A percentile compares a stretch with the other conserved stretches of the same genome.
Conservation (phyloP, 805 yeast genomes). For the Pichia californica region DNA sequence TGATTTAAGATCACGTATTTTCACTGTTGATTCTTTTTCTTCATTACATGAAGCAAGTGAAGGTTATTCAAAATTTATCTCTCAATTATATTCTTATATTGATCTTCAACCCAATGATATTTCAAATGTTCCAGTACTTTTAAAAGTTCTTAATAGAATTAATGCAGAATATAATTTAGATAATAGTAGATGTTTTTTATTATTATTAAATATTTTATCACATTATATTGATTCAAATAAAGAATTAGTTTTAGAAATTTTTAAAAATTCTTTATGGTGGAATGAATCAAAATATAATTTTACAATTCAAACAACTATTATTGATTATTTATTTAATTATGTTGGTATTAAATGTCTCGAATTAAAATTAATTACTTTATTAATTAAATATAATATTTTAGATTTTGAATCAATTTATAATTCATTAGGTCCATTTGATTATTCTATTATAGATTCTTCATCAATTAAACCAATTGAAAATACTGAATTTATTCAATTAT, state of each 20-base stretch:
- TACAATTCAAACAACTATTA: slow-evolving; percentile 19
- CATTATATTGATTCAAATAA: slow-evolving; percentile 38
- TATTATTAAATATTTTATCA: slow-evolving; percentile 49
- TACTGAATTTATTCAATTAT: slow-evolving; percentile 35
- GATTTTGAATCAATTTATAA: slow-evolving; percentile 57
- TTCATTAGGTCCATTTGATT: slow-evolving; percentile 44
- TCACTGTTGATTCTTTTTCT: slow-evolving; percentile 38
- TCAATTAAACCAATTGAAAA: slow-evolving; percentile 15
- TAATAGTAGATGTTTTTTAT: slow-evolving; percentile 60
- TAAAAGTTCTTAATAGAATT: slow-evolving; percentile 44
- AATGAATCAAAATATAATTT: slow-evolving; percentile 10
- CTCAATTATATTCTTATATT: slow-evolving; percentile 40
- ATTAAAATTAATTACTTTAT: slow-evolving; percentile 37
- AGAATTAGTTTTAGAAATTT: slow-evolving; percentile 41
- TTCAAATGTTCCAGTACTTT: slow-evolving; percentile 31
- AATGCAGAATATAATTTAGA: slow-evolving; percentile 77
- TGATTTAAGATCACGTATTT: slow-evolving; percentile 26
- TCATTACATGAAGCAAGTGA: slow-evolving; percentile 68
- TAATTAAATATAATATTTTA: slow-evolving; percentile 61
- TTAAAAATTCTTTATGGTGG: slow-evolving; percentile 64
- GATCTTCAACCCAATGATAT: slow-evolving; percentile 22
- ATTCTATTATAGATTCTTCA: slow-evolving; percentile 12
- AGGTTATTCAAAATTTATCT: slow-evolving; percentile 64
- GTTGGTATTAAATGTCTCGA: slow-evolving; percentile 14
- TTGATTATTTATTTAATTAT: slow-evolving; percentile 23